Evolutionary conservation across 352 stramenopile genomes (phyloP), one percentile per base, ranked within the genome.

Genomic region (Bremia lactucae): DNA sequence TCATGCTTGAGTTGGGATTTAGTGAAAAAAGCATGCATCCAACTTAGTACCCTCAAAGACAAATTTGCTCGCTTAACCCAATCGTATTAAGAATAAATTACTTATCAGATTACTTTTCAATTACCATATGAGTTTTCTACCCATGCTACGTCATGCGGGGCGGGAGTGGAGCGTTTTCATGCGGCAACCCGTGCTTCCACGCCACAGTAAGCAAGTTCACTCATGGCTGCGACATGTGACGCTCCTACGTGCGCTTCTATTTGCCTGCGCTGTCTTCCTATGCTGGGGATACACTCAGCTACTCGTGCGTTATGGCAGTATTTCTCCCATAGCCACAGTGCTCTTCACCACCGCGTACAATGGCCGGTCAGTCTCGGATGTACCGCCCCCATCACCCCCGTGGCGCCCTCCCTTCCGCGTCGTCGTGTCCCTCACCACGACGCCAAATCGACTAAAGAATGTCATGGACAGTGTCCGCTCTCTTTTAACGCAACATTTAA

Each of bases 391-490:
- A 4, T 63, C 60, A 2, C 59, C 63, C 6, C 40, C 52, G 1
- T 90, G 77, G 73, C 67, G 72, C n/a, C 74, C 74, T 2, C 39
- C 48, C 1, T 90, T 90, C 49, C 67, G 72, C 33, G 74, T 90
- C n/a, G 74, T 90, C 4, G 72, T 90, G 36, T 86, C 72, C 23
- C 67, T 90, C 31, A 90, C 77, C 10, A 90, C 73, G 14, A 87
- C 74, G 25, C 74, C 74, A 6, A 76, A 62, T 45, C 70, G 77
- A 4, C 49, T 90, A 23, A 59, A 71, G 38, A 87, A 86, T 42
- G 71, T 90, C 47, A 83, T 87, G 64, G 51, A 87, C 54, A 84
- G 62, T 42, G 62, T 90, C 36, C 48, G 55, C n/a, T 84, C 67
- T 20, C 52, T 90, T 4, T 40, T 62, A 3, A 37, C 52, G 24